Conservation (phyloP, 768 basidiomycete species). For the Suillus placidus region DNA sequence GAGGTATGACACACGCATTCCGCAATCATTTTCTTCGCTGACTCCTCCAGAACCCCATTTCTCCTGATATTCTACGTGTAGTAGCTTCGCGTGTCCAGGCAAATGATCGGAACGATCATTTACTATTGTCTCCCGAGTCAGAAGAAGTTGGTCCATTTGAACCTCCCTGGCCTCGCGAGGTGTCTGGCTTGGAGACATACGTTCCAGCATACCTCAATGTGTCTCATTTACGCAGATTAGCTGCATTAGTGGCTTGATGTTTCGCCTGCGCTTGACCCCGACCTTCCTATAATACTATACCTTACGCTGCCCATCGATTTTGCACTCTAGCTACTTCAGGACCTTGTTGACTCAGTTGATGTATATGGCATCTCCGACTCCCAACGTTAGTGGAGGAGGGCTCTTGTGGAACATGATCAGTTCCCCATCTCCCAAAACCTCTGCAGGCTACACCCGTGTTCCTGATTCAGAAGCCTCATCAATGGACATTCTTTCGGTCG, state of each 20-base stretch:
- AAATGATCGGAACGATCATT: conserved; percentile 95
- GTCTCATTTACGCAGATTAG: conserved; percentile 84
- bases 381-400: too few relatives aligned
- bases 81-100: conserved; percentile 95
- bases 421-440: too few relatives aligned
- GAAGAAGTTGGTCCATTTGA: conserved; percentile 98
- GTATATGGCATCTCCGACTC: neutral
- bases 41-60: conserved; percentile 80
- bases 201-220: conserved; percentile 91
- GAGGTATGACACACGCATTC: conserved; percentile 59
- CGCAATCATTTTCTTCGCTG: conserved; percentile 6
- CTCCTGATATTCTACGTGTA: conserved; percentile 94
- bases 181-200: conserved; percentile 95
- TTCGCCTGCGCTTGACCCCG: conserved; percentile 10
- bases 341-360: conserved; percentile 15
- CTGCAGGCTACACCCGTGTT: too few relatives aligned
- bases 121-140: conserved; percentile 92
- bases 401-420: too few relatives aligned
- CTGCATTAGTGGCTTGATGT: conserved; percentile 76
- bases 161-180: conserved; percentile 90
- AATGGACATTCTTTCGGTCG: too few relatives aligned
- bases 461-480: too few relatives aligned
- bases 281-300: conserved; percentile 8
- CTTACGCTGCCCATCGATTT: conserved; percentile 8
- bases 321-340: conserved; percentile 12